Evolutionary conservation across 768 basidiomycete species (phyloP).

Genomic region (Phallus indusiatus): DNA sequence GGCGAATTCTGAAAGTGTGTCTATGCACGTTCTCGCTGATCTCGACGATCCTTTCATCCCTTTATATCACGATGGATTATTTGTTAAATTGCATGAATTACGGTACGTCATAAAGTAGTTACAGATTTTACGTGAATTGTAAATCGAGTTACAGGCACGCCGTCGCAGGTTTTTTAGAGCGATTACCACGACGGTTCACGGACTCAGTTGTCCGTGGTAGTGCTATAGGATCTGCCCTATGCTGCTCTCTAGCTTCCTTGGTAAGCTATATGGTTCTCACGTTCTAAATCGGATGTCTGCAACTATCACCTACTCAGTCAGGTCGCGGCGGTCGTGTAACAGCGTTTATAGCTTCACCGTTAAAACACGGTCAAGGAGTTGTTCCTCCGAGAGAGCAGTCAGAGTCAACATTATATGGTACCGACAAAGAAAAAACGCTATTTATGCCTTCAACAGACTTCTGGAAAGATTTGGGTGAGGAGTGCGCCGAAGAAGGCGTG

Average conservation of each 20-base stretch:
- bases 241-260: slow-evolving; percentile 61
- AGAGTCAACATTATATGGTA: slow-evolving; percentile 65
- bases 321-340: slow-evolving; percentile 72
- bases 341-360: slow-evolving; percentile 59
- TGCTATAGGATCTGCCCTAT: slow-evolving; percentile 71
- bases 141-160: slow-evolving; percentile 33
- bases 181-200: slow-evolving; percentile 54
- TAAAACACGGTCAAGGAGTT: slow-evolving; percentile 65
- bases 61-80: slow-evolving; percentile 49
- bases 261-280: slow-evolving; percentile 32
- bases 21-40: slow-evolving; percentile 78
- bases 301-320: slow-evolving; percentile 29
- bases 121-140: neutral
- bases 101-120: slow-evolving; percentile 36
- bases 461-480: slow-evolving; percentile 81
- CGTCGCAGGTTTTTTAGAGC: slow-evolving; percentile 57
- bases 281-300: neutral
- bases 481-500: slow-evolving; percentile 82
- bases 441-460: slow-evolving; percentile 67
- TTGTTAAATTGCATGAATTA: slow-evolving; percentile 65
- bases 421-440: slow-evolving; percentile 78
- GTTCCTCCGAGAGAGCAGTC: slow-evolving; percentile 41
- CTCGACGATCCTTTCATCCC: slow-evolving; percentile 91
- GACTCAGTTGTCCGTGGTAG: slow-evolving; percentile 36
- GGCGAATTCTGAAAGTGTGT: slow-evolving; percentile 38